These are phyloP conservation scores for Penicillium crustosum DNA, from an alignment of 2,329 filamentous ascomycete species.

Conservation along the genomic window DNA sequence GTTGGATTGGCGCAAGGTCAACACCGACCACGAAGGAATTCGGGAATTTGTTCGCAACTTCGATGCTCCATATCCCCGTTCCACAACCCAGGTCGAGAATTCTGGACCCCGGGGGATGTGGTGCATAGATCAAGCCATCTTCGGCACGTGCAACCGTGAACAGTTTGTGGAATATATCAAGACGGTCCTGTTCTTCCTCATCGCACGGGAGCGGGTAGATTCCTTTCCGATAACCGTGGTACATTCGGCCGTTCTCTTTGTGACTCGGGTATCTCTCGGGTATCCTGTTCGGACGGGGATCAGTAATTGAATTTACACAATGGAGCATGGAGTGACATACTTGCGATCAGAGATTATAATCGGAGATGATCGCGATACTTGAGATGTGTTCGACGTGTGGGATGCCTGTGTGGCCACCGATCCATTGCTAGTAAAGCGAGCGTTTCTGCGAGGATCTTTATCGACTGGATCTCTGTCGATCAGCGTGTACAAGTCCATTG, in stretches of 20 bases:
- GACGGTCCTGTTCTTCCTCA: constrained; percentile 71
- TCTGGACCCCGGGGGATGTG: constrained; percentile 44
- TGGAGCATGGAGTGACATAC: constrained; percentile 9
- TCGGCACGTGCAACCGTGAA: constrained; percentile 63
- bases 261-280: constrained; percentile 44
- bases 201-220: constrained; percentile 78
- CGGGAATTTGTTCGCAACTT: constrained; percentile 70
- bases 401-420: constrained; percentile 29
- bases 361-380: constrained; percentile 18
- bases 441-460: constrained; percentile 20
- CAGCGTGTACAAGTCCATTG: constrained; percentile 38
- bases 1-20: constrained; percentile 64
- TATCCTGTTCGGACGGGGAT: constrained; percentile 25
- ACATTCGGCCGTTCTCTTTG: constrained; percentile 68
- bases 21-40: constrained; percentile 61
- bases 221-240: constrained; percentile 66
- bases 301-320: not conserved
- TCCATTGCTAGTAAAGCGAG: constrained; percentile 32
- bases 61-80: constrained; percentile 88
- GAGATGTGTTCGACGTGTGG: constrained; percentile 20
- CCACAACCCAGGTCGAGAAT: constrained; percentile 74
- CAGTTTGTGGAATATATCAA: constrained; percentile 80
- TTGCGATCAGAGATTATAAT: constrained; percentile 24
- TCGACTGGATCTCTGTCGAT: constrained; percentile 33
- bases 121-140: constrained; percentile 45